Evolutionary conservation across 192 early-diverging fungal genomes (phyloP), one percentile per base, ranked within the genome.

Genomic region (Coemansia sp.): DNA sequence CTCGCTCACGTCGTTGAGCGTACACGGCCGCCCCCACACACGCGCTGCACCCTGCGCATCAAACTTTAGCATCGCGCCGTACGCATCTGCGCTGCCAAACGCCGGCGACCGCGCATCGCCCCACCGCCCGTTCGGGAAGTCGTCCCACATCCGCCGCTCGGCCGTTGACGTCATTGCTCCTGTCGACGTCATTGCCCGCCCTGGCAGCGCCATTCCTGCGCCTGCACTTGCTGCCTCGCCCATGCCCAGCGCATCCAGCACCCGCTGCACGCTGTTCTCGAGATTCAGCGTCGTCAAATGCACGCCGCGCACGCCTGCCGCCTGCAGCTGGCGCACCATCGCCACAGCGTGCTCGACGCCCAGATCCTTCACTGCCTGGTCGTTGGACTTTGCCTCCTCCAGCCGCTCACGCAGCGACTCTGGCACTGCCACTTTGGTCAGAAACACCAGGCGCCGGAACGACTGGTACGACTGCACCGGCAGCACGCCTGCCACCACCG

Each of bases 121-220:
- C 97, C 95, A 98, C 35, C 97, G 89, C 38, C 97, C 97, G 66
- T 98, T 98, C 15, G 95, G 97, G 69, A 96, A 98, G 56, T 98
- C 95, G 76, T 98, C 95, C 87, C 88, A 90, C 48, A 86, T 59
- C 5, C 57, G 65, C 61, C 60, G 51, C 48, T 49, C 15, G 25
- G 35, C 29, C 43, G 39, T 15, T 12, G 21, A 22, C 23, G 60
- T 45, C 41, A 45, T n/a, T 5, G 60, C 9, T 14, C 23, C 41
- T 15, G 41, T n/a, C 41, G 41, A 45, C 14, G 12, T 45, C 14
- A 45, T 45, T 12, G 59, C 5, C 21, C 21, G 21, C 21, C 21
- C 21, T 0, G 21, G 21, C 21, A 21, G 21, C 1, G 21, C 21
- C 21, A 21, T 21, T 21, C 21, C 21, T 21, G 21, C 21, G 21